Evolutionary conservation across 2,329 filamentous ascomycete species (phyloP).

Genomic region (Bipolaris oryzae): DNA sequence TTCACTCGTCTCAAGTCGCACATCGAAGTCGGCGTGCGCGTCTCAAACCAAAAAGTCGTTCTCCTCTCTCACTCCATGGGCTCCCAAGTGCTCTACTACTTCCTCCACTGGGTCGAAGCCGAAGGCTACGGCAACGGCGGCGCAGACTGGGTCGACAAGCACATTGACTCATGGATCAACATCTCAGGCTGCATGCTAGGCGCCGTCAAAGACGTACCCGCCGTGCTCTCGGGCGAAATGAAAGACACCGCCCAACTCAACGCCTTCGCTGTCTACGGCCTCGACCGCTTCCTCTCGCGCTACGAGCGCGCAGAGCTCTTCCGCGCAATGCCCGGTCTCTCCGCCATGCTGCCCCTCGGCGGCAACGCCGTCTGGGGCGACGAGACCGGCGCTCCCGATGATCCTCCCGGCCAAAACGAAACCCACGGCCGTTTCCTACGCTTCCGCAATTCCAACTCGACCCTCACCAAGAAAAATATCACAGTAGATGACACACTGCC

Average conservation of each 20-base stretch:
- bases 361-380: slow-evolving; percentile 97
- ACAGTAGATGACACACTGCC: slow-evolving; percentile 78
- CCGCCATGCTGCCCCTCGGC: slow-evolving; percentile 94
- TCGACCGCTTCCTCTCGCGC: slow-evolving; percentile 92
- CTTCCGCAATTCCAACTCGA: slow-evolving; percentile 70
- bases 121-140: slow-evolving; percentile 80
- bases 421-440: slow-evolving; percentile 84
- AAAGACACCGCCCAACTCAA: slow-evolving; percentile 97
- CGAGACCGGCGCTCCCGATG: slow-evolving; percentile 83
- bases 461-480: slow-evolving; percentile 65
- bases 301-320: slow-evolving; percentile 93
- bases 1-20: slow-evolving; percentile 89
- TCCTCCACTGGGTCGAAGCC: slow-evolving; percentile 81
- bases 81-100: slow-evolving; percentile 88
- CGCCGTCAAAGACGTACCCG: slow-evolving; percentile 86
- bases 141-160: slow-evolving; percentile 83
- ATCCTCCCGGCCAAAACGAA: slow-evolving; percentile 71
- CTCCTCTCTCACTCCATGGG: slow-evolving; percentile 97
- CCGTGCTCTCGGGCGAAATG: slow-evolving; percentile 95
- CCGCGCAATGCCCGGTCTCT: slow-evolving; percentile 94
- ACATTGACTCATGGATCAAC: slow-evolving; percentile 97
- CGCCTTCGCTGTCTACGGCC: slow-evolving; percentile 91
- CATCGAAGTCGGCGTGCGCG: slow-evolving; percentile 80
- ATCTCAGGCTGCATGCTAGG: slow-evolving; percentile 98
- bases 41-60: slow-evolving; percentile 78